phyloP scores from a whole-genome alignment of 2,329 filamentous ascomycete species.

The Myriosclerotinia duriaeana region DNA sequence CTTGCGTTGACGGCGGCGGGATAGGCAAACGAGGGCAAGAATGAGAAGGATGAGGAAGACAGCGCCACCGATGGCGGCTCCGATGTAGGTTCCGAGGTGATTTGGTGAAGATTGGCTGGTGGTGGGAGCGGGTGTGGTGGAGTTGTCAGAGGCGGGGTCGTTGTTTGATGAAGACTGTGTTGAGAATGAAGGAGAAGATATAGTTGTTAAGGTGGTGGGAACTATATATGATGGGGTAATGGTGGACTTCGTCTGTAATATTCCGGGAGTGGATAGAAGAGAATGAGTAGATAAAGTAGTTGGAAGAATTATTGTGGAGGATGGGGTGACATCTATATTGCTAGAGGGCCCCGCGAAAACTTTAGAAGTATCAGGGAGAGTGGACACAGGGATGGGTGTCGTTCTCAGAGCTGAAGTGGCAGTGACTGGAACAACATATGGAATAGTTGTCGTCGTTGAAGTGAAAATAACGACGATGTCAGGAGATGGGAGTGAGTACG shows the following conservation, averaged over 20 bases:
- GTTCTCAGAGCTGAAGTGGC: not conserved
- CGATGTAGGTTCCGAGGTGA: not conserved
- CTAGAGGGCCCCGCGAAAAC: not conserved
- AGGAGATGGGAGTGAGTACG: not conserved
- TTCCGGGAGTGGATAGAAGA: not conserved
- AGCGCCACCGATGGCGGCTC: not conserved
- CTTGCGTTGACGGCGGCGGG: not conserved
- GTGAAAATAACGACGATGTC: not conserved
- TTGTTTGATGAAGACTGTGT: not conserved
- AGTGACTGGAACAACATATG: not conserved
- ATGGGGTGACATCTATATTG: not conserved
- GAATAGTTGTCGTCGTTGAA: not conserved
- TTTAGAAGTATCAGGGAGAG: not conserved
- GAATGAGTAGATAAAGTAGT: not conserved
- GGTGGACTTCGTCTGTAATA: not conserved
- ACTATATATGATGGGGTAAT: not conserved
- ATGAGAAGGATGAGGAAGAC: not conserved
- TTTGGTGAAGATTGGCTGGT: not conserved
- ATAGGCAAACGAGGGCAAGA: not conserved
- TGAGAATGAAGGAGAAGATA: not conserved
- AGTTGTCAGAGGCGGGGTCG: not conserved
- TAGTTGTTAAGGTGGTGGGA: conserved; percentile 1
- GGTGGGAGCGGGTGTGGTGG: not conserved
- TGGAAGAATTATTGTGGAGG: not conserved
- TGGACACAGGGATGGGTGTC: not conserved